Evolutionary conservation across 164 flowering plant genomes (phyloP).

Genomic region (Magnolia officinalis): DNA sequence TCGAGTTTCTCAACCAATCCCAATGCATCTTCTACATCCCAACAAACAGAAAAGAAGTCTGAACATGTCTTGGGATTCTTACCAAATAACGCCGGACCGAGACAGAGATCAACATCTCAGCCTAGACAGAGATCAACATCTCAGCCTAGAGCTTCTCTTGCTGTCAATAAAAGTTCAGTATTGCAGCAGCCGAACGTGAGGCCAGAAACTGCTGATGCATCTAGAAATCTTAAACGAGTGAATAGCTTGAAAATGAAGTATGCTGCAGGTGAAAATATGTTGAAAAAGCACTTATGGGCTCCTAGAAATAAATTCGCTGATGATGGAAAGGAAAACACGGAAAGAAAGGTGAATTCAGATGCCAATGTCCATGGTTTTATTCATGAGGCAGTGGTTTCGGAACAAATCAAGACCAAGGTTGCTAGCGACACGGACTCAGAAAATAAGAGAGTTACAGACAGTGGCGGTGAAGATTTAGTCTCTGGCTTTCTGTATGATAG

Average conservation of each 20-base stretch:
- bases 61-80: constrained; percentile 51
- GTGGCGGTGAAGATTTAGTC: constrained; percentile 48
- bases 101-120: constrained; percentile 74
- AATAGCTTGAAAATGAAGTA: constrained; percentile 38
- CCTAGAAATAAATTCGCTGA: constrained; percentile 48
- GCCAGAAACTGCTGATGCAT: constrained; percentile 15
- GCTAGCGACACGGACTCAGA: constrained; percentile 17
- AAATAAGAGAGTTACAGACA: constrained; percentile 17
- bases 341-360: constrained; percentile 31
- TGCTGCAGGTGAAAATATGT: constrained; percentile 33
- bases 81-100: constrained; percentile 38
- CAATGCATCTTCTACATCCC: constrained; percentile 23
- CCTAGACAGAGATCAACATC: constrained; percentile 82
- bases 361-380: constrained; percentile 16
- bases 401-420: constrained; percentile 24
- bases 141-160: constrained; percentile 59
- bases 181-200: constrained; percentile 36
- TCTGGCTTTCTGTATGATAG: constrained; percentile 87
- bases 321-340: constrained; percentile 51
- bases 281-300: constrained; percentile 51
- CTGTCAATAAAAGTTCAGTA: constrained; percentile 27
- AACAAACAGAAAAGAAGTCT: constrained; percentile 37
- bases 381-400: constrained; percentile 17
- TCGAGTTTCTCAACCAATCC: constrained; percentile 33
- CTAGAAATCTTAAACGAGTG: constrained; percentile 25